Evolutionary conservation across 495 filamentous ascomycete species (phyloP), one percentile per base, ranked within the genome.

Genomic region (Daldinia childiae): DNA sequence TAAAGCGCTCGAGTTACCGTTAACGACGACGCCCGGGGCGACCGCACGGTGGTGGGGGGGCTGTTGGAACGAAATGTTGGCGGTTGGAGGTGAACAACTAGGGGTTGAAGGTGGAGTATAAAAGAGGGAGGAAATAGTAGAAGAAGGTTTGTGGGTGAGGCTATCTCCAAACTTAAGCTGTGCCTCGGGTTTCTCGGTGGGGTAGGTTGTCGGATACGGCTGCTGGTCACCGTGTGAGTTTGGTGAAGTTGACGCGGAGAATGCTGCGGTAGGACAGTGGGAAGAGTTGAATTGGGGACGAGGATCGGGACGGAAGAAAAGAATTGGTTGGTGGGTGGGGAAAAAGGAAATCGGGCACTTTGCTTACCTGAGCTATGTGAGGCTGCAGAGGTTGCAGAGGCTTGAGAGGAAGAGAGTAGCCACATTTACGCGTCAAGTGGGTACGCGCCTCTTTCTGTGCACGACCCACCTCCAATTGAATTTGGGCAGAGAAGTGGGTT

Each of bases 1-100:
- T 58, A 78, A 64, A 61, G 78, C 81, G 76, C 77, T 77, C 48
- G 77, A 74, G 66, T 76, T 81, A 71, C 71, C 76, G 75, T 77
- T 73, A 55, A 55, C 80, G 62, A 51, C 76, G 58, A 73, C 77
- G 74, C 77, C 69, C 68, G 58, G 68, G 63, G 69, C 77, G 62
- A 69, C 79, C 78, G 70, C 69, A 61, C 58, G 73, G 75, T 71
- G 74, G 68, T 76, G 71, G 39, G 73, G 73, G 43, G 69, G 63
- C 54, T 73, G 76, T 56, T 66, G 69, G 64, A 66, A 73, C n/a
- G 74, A 76, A 74, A 76, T 76, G 61, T 66, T 78, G 68, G 61
- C 76, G 74, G 76, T 74, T 52, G 58, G 55, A 14, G 8, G 50
- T 21, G 15, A 54, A 48, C 17, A 1, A n/a, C 19, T n/a, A 64